phyloP scores from a whole-genome alignment of 169 alveolate genomes.

The Amoebophrya sp. region DNA sequence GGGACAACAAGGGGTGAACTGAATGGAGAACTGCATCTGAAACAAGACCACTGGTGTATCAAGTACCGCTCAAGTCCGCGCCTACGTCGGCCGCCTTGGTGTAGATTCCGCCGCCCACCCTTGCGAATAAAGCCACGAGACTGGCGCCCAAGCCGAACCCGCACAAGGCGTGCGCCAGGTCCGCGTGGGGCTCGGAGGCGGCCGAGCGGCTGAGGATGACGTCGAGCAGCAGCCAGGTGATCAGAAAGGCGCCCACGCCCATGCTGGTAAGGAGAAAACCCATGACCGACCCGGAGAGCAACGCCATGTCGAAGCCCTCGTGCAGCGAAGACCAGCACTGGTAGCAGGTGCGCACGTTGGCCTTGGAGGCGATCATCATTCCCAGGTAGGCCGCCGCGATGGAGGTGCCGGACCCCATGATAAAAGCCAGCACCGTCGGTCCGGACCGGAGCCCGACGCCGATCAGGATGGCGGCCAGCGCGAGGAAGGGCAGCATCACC shows the following conservation, averaged over 20 bases:
- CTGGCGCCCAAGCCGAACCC: constrained; percentile 80
- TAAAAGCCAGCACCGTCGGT: background rate
- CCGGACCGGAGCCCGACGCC: background rate
- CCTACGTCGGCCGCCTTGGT: constrained; percentile 89
- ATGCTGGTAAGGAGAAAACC: constrained; percentile 69
- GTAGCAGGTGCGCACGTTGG: constrained; percentile 68
- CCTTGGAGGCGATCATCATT: constrained; percentile 66
- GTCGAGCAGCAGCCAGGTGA: constrained; percentile 49
- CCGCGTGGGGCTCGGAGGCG: constrained; percentile 49
- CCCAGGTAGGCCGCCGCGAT: constrained; percentile 73
- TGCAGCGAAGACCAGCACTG: constrained; percentile 66
- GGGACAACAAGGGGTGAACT: constrained; percentile 77
- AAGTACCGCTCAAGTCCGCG: constrained; percentile 83
- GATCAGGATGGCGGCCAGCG: background rate
- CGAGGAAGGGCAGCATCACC: background rate
- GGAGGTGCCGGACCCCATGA: constrained; percentile 54
- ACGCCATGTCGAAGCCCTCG: constrained; percentile 62
- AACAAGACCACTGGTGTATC: background rate
- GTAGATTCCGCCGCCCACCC: constrained; percentile 90
- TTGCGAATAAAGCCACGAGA: constrained; percentile 79
- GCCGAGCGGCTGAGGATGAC: constrained; percentile 39
- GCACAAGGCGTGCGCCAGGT: constrained; percentile 62
- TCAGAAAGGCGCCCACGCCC: constrained; percentile 56
- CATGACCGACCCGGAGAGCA: constrained; percentile 69
- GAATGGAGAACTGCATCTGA: no score